Evolutionary conservation across 495 filamentous ascomycete species (phyloP).

Genomic region (Podospora sp.): DNA sequence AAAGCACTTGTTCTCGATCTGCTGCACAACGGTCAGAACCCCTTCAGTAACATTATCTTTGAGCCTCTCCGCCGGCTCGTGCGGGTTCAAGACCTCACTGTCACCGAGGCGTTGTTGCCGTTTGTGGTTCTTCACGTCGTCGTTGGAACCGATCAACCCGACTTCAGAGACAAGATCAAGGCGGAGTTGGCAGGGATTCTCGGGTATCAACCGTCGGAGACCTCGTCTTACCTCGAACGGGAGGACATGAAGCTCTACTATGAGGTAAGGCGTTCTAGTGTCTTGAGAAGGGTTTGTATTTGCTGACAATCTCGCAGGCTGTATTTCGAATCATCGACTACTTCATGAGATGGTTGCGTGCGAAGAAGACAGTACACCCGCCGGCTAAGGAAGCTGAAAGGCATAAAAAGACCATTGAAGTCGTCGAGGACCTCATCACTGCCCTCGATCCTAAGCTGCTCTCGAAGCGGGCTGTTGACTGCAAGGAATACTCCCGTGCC

Average conservation of each 20-base stretch:
- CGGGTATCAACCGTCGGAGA: constrained; percentile 56
- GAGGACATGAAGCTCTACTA: constrained; percentile 79
- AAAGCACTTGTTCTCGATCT: constrained; percentile 78
- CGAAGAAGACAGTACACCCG: constrained; percentile 50
- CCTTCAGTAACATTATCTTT: constrained; percentile 74
- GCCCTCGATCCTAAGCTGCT: constrained; percentile 83
- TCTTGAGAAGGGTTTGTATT: not conserved
- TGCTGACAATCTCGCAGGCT: constrained; percentile 55
- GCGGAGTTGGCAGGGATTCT: constrained; percentile 73
- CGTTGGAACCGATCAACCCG: constrained; percentile 61
- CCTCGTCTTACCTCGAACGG: constrained; percentile 55
- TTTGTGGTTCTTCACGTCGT: constrained; percentile 80
- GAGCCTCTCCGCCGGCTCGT: constrained; percentile 77
- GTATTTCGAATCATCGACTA: constrained; percentile 93
- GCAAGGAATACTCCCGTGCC: constrained; percentile 87
- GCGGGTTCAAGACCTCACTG: constrained; percentile 77
- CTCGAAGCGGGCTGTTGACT: constrained; percentile 82
- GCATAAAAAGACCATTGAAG: constrained; percentile 34
- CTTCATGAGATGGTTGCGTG: constrained; percentile 83
- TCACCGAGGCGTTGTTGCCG: constrained; percentile 83
- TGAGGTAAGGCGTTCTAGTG: constrained; percentile 60
- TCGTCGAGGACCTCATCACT: constrained; percentile 51
- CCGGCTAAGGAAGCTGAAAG: constrained; percentile 38
- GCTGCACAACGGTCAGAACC: constrained; percentile 68
- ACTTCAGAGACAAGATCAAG: constrained; percentile 67